Conservation (phyloP, 2,329 filamentous ascomycete species). For the Fusarium pseudonygamai region DNA sequence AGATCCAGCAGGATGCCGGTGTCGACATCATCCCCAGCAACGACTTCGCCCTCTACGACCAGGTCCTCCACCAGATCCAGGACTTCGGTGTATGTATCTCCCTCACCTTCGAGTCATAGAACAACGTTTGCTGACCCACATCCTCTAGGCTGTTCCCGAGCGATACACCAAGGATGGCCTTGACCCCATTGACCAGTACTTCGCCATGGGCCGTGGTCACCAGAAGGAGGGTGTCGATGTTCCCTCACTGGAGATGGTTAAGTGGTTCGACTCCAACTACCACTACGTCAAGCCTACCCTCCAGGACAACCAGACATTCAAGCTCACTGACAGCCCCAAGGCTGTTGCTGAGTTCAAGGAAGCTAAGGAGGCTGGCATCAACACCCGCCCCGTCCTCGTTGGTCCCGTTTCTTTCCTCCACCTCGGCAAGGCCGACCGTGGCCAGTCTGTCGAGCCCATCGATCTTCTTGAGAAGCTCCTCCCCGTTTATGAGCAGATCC, state of each 20-base stretch:
- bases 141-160: conserved; percentile 80
- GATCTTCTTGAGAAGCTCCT: conserved; percentile 92
- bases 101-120: background rate
- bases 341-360: conserved; percentile 93
- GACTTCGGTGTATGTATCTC: conserved; percentile 82
- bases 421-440: conserved; percentile 98
- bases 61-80: conserved; percentile 97
- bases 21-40: conserved; percentile 99
- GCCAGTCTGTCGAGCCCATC: conserved; percentile 91
- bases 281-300: conserved; percentile 99
- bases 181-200: conserved; percentile 93
- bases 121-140: conserved; percentile 18
- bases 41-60: conserved; percentile 99
- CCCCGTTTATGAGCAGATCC: conserved; percentile 92
- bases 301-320: conserved; percentile 97
- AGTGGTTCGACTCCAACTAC: conserved; percentile 99
- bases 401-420: conserved; percentile 97
- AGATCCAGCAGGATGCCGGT: conserved; percentile 98
- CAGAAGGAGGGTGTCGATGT: conserved; percentile 96
- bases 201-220: conserved; percentile 98
- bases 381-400: conserved; percentile 91
- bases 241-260: conserved; percentile 97
- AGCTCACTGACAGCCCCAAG: conserved; percentile 87
- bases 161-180: conserved; percentile 93
- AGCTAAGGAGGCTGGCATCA: conserved; percentile 96